These are phyloP conservation scores for Aureobasidium sp. DNA, from an alignment of 2,329 filamentous ascomycete genomes.

Conservation along the genomic window DNA sequence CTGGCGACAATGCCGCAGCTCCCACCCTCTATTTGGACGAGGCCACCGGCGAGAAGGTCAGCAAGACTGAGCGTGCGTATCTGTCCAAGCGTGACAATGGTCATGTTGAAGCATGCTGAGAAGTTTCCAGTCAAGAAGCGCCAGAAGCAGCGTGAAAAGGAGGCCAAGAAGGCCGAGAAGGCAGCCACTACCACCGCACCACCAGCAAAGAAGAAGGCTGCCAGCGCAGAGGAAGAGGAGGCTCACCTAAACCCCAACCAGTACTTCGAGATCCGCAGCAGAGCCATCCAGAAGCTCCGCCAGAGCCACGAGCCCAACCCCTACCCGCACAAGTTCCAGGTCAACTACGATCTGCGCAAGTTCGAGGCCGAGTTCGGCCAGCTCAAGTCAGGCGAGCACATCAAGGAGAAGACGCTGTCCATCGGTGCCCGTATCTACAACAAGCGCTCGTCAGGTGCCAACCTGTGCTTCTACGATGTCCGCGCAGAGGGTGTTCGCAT, in stretches of 20 bases:
- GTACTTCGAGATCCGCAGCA: constrained; percentile 95
- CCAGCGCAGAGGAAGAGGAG: constrained; percentile 55
- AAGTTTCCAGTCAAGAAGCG: constrained; percentile 70
- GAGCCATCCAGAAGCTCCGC: constrained; percentile 67
- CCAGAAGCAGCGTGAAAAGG: constrained; percentile 80
- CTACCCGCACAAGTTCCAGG: constrained; percentile 90
- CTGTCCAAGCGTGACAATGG: constrained; percentile 14
- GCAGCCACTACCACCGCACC: constrained; percentile 55
- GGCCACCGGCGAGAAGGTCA: constrained; percentile 76
- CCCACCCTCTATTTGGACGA: constrained; percentile 72
- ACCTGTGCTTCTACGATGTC: constrained; percentile 88
- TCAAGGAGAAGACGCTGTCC: constrained; percentile 64
- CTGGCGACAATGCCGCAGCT: constrained; percentile 26
- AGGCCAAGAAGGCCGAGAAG: constrained; percentile 83
- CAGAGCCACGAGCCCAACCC: constrained; percentile 67
- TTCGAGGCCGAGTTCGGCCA: constrained; percentile 70
- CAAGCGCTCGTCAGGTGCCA: constrained; percentile 71
- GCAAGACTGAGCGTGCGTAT: constrained; percentile 35
- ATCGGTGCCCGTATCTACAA: constrained; percentile 85
- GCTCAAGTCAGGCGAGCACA: constrained; percentile 80
- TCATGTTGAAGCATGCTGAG: neutral
- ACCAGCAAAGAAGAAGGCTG: constrained; percentile 51
- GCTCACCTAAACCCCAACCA: constrained; percentile 67
- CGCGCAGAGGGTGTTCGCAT: constrained; percentile 66
- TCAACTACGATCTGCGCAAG: constrained; percentile 71